Conservation (phyloP, 345 rosid genomes). For the Punica granatum region DNA sequence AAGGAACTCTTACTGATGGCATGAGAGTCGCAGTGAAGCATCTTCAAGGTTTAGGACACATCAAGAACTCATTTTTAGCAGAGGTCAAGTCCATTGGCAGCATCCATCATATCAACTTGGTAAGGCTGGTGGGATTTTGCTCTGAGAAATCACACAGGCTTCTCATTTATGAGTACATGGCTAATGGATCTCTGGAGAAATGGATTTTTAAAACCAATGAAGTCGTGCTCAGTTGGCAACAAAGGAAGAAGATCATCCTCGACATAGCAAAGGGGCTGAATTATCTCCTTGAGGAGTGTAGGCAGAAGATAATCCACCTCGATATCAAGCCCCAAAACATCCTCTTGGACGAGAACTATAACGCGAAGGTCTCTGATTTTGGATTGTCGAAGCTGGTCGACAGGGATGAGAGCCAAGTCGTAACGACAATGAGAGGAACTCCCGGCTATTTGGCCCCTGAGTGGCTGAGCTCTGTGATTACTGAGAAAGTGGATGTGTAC, state of each 20-base stretch:
- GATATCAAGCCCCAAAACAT: no score
- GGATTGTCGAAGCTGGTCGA: constrained; percentile 17
- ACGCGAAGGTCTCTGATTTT: constrained; percentile 12
- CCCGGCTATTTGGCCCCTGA: constrained; percentile 19
- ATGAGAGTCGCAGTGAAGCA: constrained; percentile 24
- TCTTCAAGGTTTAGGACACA: constrained; percentile 18
- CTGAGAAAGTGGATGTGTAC: constrained; percentile 21
- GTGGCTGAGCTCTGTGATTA: constrained; percentile 13
- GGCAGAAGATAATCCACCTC: no score
- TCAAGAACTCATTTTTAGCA: constrained; percentile 24
- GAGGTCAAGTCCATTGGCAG: no score
- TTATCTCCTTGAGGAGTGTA: constrained; percentile 33
- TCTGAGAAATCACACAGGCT: constrained; percentile 23
- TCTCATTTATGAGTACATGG: constrained; percentile 29
- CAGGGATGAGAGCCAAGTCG: constrained; percentile 11
- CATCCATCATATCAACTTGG: constrained; percentile 29
- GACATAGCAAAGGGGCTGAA: constrained; percentile 30
- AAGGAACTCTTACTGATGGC: constrained; percentile 21
- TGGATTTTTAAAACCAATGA: constrained; percentile 19
- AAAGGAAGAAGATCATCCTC: constrained; percentile 23
- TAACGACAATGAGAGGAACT: constrained; percentile 14
- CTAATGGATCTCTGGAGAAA: constrained; percentile 23
- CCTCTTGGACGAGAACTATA: no score
- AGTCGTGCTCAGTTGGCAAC: constrained; percentile 19
- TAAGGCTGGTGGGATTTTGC: constrained; percentile 25